Conservation (phyloP, 768 basidiomycete genomes). For the Tylopilus balloui region DNA sequence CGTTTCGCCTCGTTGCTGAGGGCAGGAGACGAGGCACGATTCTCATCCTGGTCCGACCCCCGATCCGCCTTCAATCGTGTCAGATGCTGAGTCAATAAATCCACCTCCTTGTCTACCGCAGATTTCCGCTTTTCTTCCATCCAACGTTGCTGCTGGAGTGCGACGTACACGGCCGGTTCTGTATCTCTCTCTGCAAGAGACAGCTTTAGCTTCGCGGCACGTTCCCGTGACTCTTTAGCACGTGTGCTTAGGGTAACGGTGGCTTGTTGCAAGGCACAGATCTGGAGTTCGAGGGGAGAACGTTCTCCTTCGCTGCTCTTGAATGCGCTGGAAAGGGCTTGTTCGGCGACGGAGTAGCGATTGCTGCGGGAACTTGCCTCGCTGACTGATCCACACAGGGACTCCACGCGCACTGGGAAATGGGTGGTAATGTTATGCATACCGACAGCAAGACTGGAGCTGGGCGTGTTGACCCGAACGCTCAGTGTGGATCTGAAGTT, state of each 20-base stretch:
- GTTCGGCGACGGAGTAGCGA: slow-evolving; percentile 46
- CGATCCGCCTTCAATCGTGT: slow-evolving; percentile 29
- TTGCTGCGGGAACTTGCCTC: slow-evolving; percentile 28
- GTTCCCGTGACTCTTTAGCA: slow-evolving; percentile 43
- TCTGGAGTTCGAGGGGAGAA: slow-evolving; percentile 43
- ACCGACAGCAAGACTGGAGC: slow-evolving; percentile 15
- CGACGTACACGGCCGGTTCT: slow-evolving; percentile 35
- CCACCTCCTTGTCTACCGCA: slow-evolving; percentile 35
- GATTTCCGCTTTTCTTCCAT: slow-evolving; percentile 44
- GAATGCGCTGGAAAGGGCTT: slow-evolving; percentile 36
- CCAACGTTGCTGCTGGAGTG: slow-evolving; percentile 47
- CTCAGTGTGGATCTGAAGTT: slow-evolving; percentile 13
- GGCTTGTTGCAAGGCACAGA: slow-evolving; percentile 43
- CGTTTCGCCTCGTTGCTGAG: slow-evolving; percentile 25
- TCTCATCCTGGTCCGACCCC: slow-evolving; percentile 13
- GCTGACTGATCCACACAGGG: slow-evolving; percentile 27
- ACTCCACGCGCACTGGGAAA: slow-evolving; percentile 7
- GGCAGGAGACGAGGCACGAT: slow-evolving; percentile 14
- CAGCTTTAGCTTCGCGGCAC: slow-evolving; percentile 37
- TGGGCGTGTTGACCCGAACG: slow-evolving; percentile 20
- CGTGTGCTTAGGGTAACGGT: slow-evolving; percentile 40
- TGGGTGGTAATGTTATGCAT: slow-evolving; percentile 13
- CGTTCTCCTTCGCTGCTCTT: slow-evolving; percentile 32
- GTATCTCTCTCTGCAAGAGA: slow-evolving; percentile 36
- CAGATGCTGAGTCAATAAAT: slow-evolving; percentile 35